phyloP scores from a whole-genome alignment of 305 asterid species.

The Fraxinus paxiana region DNA sequence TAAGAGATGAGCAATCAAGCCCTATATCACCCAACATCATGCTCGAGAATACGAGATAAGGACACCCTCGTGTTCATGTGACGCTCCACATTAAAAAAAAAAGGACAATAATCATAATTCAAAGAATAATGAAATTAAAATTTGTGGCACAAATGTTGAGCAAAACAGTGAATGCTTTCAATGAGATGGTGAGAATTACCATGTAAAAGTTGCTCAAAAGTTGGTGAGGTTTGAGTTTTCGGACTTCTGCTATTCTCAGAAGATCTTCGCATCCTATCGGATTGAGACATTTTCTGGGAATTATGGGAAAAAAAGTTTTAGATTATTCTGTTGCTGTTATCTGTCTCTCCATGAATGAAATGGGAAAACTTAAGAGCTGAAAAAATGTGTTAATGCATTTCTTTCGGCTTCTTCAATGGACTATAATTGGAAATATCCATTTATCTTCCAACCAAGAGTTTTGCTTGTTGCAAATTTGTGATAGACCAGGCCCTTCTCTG shows the following conservation, averaged over 20 bases:
- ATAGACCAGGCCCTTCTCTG: slow-evolving; percentile 13
- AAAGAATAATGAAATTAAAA: not conserved
- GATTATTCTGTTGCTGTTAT: not conserved
- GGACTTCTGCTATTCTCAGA: slow-evolving; percentile 39
- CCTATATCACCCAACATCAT: not conserved
- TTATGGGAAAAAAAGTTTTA: not conserved
- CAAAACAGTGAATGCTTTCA: not conserved
- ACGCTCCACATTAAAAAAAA: not conserved
- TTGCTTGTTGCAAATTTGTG: slow-evolving; percentile 21
- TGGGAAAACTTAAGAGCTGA: slow-evolving; percentile 14
- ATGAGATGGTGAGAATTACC: slow-evolving; percentile 33
- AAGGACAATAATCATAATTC: not conserved
- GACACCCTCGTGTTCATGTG: not conserved
- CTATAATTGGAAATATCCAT: slow-evolving; percentile 17
- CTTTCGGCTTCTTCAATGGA: slow-evolving; percentile 36
- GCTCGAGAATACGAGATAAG: not conserved
- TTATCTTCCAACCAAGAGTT: slow-evolving; percentile 7
- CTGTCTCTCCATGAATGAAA: slow-evolving; percentile 1
- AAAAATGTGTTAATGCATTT: slow-evolving; percentile 28
- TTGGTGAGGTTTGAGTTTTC: slow-evolving; percentile 38
- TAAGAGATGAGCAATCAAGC: not conserved
- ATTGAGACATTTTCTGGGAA: slow-evolving; percentile 49
- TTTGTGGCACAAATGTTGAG: not conserved
- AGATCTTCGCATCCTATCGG: slow-evolving; percentile 34
- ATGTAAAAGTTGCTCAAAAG: slow-evolving; percentile 60